Percentiles rank a stretch among this genome's conserved stretches.
phyloP scores from a whole-genome alignment of 83 land plant species.

The Picea abies region DNA sequence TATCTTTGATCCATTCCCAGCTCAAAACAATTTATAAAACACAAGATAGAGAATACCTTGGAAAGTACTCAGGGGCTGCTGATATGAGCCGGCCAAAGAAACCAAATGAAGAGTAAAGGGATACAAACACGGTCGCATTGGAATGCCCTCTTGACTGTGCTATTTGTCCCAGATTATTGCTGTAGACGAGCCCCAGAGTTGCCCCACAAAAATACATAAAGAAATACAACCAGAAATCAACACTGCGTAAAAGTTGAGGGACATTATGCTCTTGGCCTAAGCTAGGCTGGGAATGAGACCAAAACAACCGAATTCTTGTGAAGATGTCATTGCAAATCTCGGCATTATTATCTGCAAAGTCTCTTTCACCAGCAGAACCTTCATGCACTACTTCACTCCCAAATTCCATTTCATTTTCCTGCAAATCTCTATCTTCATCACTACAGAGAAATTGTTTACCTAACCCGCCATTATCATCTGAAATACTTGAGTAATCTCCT shows the following conservation, averaged over 20 bases:
- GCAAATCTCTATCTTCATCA: constrained; percentile 2
- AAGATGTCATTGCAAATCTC: too few relatives aligned
- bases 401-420: constrained; percentile 4
- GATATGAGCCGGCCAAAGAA: constrained; percentile 71
- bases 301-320: too few relatives aligned
- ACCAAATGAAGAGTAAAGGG: constrained; percentile 50
- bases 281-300: too few relatives aligned
- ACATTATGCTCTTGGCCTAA: too few relatives aligned
- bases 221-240: too few relatives aligned
- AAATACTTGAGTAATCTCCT: neutral
- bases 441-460: neutral
- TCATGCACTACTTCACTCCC: constrained; percentile 21
- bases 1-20: neutral
- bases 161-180: constrained; percentile 67
- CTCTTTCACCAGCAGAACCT: too few relatives aligned
- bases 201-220: too few relatives aligned
- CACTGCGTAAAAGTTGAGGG: too few relatives aligned
- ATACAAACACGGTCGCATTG: constrained; percentile 21
- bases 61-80: constrained; percentile 52
- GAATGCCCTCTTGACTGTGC: constrained; percentile 39
- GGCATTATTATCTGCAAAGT: too few relatives aligned
- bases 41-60: constrained; percentile 31
- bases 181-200: constrained; percentile 44
- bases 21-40: neutral
- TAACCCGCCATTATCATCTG: constrained; percentile 2